These are phyloP conservation scores for Oryza punctata DNA, from an alignment of 176 grass and related monocot genomes.

Conservation along the genomic window DNA sequence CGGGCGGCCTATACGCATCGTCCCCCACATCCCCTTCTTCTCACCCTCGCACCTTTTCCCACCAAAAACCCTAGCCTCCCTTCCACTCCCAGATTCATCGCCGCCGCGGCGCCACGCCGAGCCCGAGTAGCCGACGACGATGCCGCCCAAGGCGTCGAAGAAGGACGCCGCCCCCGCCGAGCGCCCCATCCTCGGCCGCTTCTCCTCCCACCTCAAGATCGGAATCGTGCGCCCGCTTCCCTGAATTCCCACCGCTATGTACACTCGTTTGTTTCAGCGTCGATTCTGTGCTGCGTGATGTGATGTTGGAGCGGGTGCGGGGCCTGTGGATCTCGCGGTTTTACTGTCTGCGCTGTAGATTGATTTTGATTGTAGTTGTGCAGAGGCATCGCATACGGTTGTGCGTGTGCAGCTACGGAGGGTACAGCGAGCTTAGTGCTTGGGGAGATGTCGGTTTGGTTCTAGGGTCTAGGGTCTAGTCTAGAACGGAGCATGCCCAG, in stretches of 20 bases:
- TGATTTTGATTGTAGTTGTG: too few relatives aligned
- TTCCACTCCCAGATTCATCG: background rate
- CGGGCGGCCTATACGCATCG: background rate
- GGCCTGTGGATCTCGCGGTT: constrained; percentile 5
- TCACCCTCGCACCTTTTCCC: constrained; percentile 17
- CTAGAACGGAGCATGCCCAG: background rate
- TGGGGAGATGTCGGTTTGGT: background rate
- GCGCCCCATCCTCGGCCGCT: constrained; percentile 94
- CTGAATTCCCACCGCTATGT: background rate
- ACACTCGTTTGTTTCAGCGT: too few relatives aligned
- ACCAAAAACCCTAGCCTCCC: constrained; percentile 49
- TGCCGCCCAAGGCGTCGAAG: constrained; percentile 93
- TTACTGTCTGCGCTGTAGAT: background rate
- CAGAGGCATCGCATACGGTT: background rate
- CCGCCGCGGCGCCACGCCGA: background rate
- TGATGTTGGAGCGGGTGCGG: background rate
- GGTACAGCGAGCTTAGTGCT: background rate
- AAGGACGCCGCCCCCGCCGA: constrained; percentile 76
- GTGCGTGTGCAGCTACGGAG: background rate
- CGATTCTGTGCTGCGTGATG: background rate
- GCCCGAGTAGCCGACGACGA: constrained; percentile 9
- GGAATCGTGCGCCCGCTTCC: constrained; percentile 67
- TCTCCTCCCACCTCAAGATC: constrained; percentile 99
- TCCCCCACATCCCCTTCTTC: background rate
- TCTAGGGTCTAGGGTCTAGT: background rate